These are phyloP conservation scores for Bassia scoparia DNA, from an alignment of 148 eudicot species.

Conservation along the genomic window DNA sequence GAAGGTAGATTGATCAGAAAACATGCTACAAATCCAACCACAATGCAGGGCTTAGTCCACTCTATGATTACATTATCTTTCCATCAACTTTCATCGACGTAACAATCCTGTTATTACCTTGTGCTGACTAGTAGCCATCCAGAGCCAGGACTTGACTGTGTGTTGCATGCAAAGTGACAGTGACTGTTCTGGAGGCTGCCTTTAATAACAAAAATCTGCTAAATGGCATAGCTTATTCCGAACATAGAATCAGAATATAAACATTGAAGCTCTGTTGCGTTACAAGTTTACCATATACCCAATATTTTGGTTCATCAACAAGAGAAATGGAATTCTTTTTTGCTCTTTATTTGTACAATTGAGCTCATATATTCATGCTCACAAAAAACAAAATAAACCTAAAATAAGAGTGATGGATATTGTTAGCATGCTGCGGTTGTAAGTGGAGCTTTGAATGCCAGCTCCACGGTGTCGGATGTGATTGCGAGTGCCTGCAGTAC, in stretches of 20 bases:
- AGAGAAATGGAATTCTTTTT: not conserved
- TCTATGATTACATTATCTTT: too few relatives aligned
- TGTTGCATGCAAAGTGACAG: too few relatives aligned
- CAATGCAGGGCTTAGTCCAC: too few relatives aligned
- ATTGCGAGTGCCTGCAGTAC: constrained; percentile 11
- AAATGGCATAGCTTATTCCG: too few relatives aligned
- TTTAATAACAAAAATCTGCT: too few relatives aligned
- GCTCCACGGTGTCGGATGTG: constrained; percentile 20
- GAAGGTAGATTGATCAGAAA: too few relatives aligned
- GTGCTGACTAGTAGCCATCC: too few relatives aligned
- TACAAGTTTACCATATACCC: not conserved
- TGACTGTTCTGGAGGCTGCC: too few relatives aligned
- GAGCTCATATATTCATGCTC: constrained; percentile 8
- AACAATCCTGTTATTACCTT: too few relatives aligned
- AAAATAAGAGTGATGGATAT: constrained; percentile 15
- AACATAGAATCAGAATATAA: not conserved
- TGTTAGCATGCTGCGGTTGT: constrained; percentile 11
- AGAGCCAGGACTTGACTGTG: too few relatives aligned
- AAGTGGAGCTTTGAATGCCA: constrained; percentile 2
- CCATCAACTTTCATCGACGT: too few relatives aligned
- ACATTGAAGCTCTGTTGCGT: not conserved
- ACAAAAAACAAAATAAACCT: not conserved
- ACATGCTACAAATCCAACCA: too few relatives aligned
- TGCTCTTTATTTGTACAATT: not conserved
- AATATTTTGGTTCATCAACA: not conserved